These are phyloP conservation scores for Ustilago shanxiensis DNA, from an alignment of 1,284 basidiomycete species.

Conservation along the genomic window DNA sequence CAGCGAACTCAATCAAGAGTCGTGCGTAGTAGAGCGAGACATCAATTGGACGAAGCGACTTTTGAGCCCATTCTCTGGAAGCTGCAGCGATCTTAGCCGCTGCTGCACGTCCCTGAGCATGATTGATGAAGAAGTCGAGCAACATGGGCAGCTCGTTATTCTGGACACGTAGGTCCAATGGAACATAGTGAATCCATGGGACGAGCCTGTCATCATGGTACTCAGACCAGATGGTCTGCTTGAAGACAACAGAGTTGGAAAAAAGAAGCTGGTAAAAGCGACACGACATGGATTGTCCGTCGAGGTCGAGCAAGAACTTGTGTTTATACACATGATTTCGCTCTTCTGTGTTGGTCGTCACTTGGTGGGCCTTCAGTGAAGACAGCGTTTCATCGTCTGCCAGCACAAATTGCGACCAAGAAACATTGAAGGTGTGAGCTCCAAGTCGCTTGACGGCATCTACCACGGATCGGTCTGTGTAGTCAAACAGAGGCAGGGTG, in stretches of 20 bases:
- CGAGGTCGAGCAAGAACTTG: constrained; percentile 33
- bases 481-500: constrained; percentile 39
- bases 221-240: constrained; percentile 50
- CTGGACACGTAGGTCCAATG: constrained; percentile 30
- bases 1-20: constrained; percentile 36
- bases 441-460: constrained; percentile 33
- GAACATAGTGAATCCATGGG: constrained; percentile 47
- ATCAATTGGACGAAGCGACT: constrained; percentile 33
- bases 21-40: constrained; percentile 36
- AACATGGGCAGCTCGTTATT: constrained; percentile 37
- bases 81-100: constrained; percentile 31
- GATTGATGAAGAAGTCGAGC: constrained; percentile 41
- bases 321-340: constrained; percentile 14
- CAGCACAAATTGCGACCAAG: constrained; percentile 16
- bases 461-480: constrained; percentile 12
- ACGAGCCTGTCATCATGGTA: constrained; percentile 42
- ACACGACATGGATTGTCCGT: constrained; percentile 48
- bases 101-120: constrained; percentile 19
- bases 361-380: constrained; percentile 19
- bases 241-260: constrained; percentile 37
- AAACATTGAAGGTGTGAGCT: constrained; percentile 19
- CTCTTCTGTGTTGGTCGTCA: constrained; percentile 11
- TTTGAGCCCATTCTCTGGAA: constrained; percentile 25
- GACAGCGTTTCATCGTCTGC: constrained; percentile 14
- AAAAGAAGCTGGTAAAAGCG: constrained; percentile 43